Percentiles rank a stretch among this genome's conserved stretches.
phyloP scores from a whole-genome alignment of 441 rosid species.

The Populus hybrid region DNA sequence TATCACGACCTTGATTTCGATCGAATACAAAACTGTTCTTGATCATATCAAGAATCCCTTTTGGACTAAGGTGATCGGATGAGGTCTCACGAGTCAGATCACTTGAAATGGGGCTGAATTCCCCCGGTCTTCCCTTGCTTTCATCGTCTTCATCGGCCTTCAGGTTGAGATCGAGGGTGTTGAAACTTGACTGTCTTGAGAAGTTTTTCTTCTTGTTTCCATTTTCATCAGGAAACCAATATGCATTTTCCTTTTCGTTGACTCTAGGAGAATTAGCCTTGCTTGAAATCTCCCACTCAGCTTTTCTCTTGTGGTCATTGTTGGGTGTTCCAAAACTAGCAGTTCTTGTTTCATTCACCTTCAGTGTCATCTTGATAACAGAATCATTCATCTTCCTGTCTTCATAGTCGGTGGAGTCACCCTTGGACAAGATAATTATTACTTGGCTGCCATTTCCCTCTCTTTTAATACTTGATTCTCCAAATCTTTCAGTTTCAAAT shows the following conservation, averaged over 20 bases:
- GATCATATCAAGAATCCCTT: conserved; percentile 44
- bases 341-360: conserved; percentile 28
- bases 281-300: conserved; percentile 32
- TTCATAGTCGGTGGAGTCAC: conserved; percentile 27
- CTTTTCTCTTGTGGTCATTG: conserved; percentile 53
- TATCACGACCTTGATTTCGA: conserved; percentile 24
- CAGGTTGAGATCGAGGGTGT: conserved; percentile 68
- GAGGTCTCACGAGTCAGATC: conserved; percentile 50
- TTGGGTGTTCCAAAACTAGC: conserved; percentile 6
- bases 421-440: conserved; percentile 53
- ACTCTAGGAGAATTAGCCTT: conserved; percentile 42
- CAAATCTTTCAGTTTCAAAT: conserved; percentile 35
- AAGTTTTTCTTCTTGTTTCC: conserved; percentile 33
- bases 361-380: conserved; percentile 56
- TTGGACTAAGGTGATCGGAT: conserved; percentile 16
- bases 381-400: conserved; percentile 19
- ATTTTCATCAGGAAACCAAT: conserved; percentile 17
- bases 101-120: conserved; percentile 59
- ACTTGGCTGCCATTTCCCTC: conserved; percentile 29
- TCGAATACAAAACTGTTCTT: conserved; percentile 42
- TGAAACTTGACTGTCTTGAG: conserved; percentile 59
- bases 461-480: conserved; percentile 23
- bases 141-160: conserved; percentile 41
- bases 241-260: conserved; percentile 28
- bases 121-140: conserved; percentile 36